Percentiles rank a stretch among this genome's conserved stretches.
Conservation (phyloP, 2,329 filamentous ascomycete genomes). For the Fusarium equiseti region DNA sequence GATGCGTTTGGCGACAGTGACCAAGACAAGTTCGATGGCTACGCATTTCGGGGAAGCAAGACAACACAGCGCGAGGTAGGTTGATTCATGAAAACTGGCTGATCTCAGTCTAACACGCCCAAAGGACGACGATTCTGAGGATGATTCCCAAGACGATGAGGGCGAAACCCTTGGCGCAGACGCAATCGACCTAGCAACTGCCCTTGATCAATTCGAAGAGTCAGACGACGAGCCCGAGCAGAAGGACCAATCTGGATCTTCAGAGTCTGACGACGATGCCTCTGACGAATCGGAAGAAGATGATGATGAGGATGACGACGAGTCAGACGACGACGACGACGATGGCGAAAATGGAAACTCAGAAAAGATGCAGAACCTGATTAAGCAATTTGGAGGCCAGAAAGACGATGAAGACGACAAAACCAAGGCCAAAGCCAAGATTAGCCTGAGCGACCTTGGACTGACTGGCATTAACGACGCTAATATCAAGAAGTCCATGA, state of each 20-base stretch:
- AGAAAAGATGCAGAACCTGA: conserved; percentile 73
- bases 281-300: conserved; percentile 55
- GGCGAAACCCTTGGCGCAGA: conserved; percentile 69
- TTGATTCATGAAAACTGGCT: not conserved
- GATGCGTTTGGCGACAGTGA: conserved; percentile 92
- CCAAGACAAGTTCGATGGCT: conserved; percentile 85
- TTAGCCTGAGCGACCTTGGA: conserved; percentile 80
- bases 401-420: conserved; percentile 64
- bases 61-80: conserved; percentile 51
- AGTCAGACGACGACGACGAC: conserved; percentile 56
- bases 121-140: conserved; percentile 69
- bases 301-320: conserved; percentile 61
- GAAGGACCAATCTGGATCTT: conserved; percentile 59
- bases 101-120: conserved; percentile 12
- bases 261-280: conserved; percentile 59
- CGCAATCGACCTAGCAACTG: conserved; percentile 69
- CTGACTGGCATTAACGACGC: conserved; percentile 79
- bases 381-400: conserved; percentile 76
- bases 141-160: conserved; percentile 65
- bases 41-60: conserved; percentile 65
- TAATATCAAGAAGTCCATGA: conserved; percentile 81
- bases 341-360: conserved; percentile 60
- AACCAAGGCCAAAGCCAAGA: conserved; percentile 69
- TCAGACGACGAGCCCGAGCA: conserved; percentile 62
- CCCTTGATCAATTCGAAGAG: conserved; percentile 66